A percentile compares a stretch with the other conserved stretches of the same genome.
phyloP scores from a whole-genome alignment of 1,284 basidiomycete genomes.

The Microbotryomycetes sp. region DNA sequence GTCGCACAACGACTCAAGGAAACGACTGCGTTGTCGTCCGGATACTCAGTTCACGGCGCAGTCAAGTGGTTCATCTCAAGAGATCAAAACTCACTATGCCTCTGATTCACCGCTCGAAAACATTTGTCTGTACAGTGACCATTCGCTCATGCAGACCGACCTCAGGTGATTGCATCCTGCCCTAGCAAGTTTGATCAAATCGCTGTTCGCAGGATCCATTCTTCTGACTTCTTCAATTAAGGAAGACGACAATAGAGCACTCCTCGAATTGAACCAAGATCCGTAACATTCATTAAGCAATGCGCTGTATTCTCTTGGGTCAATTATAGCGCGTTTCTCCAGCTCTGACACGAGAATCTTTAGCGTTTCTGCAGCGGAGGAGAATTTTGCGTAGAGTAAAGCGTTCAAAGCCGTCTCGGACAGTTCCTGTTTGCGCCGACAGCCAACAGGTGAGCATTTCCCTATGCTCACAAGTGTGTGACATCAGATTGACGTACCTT shows the following conservation, averaged over 20 bases:
- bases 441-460: no score
- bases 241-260: conserved; percentile 59
- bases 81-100: conserved; percentile 62
- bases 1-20: conserved; percentile 82
- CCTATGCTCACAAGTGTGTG: background rate
- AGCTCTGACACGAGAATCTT: conserved; percentile 73
- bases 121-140: conserved; percentile 70
- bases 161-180: conserved; percentile 84
- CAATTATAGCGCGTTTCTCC: conserved; percentile 60
- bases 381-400: conserved; percentile 80
- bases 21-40: conserved; percentile 53
- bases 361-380: conserved; percentile 55
- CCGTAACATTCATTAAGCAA: conserved; percentile 75
- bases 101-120: conserved; percentile 76
- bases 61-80: background rate
- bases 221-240: conserved; percentile 73
- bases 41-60: conserved; percentile 1
- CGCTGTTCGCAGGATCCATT: conserved; percentile 66
- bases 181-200: conserved; percentile 78
- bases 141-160: conserved; percentile 80
- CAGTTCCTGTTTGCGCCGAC: conserved; percentile 52
- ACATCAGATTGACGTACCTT: conserved; percentile 49
- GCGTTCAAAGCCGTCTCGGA: conserved; percentile 75
- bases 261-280: conserved; percentile 69
- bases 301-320: conserved; percentile 69